Conservation (phyloP, 305 asterid genomes). For the Solanum aculeatissimum region DNA sequence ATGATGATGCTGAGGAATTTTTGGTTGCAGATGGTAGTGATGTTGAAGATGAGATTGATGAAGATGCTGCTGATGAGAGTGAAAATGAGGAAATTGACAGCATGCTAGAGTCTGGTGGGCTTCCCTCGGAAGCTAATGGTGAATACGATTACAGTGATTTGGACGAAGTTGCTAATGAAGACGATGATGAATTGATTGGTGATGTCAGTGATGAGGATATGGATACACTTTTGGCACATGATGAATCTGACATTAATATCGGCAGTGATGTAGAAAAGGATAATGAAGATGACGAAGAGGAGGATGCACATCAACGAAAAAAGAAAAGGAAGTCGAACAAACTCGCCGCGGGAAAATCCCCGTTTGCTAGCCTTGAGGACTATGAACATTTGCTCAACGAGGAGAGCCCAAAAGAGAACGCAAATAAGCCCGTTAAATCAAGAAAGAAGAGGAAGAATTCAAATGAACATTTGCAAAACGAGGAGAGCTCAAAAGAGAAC, state of each 20-base stretch:
- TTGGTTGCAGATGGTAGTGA: conserved; percentile 41
- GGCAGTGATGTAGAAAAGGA: conserved; percentile 18
- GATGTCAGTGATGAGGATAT: conserved; percentile 47
- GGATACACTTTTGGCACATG: conserved; percentile 29
- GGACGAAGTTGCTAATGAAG: conserved; percentile 48
- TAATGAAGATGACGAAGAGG: conserved; percentile 40
- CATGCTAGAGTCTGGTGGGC: conserved; percentile 33
- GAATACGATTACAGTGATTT: conserved; percentile 66
- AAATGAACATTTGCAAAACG: conserved; percentile 39
- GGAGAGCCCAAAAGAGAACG: conserved; percentile 5
- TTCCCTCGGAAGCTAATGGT: conserved; percentile 22
- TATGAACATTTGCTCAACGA: conserved; percentile 50
- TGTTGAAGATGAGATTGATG: conserved; percentile 16
- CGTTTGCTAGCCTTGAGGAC: conserved; percentile 75
- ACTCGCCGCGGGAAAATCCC: conserved; percentile 29
- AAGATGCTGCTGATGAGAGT: conserved; percentile 16
- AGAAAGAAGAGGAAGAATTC: not conserved
- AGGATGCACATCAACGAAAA: conserved; percentile 1
- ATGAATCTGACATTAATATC: conserved; percentile 13
- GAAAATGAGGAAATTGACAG: conserved; percentile 70
- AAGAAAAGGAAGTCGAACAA: conserved; percentile 28
- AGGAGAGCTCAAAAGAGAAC: conserved; percentile 8
- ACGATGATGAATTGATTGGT: conserved; percentile 63
- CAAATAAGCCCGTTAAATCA: not conserved
- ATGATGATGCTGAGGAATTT: conserved; percentile 68